Conservation (phyloP, 345 rosid genomes). For the Punica granatum region DNA sequence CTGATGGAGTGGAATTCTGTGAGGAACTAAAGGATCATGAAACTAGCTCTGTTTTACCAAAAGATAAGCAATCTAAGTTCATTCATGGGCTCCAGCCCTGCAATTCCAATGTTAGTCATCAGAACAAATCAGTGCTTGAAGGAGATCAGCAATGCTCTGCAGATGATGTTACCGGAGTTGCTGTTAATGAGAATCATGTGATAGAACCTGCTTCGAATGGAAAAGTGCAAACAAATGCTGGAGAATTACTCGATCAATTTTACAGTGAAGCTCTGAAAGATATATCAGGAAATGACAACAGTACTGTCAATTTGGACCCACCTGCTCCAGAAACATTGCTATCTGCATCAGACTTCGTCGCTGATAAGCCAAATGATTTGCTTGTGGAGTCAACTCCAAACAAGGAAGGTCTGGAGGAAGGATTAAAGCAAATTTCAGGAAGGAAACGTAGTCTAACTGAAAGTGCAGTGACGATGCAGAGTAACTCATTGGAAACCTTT, state of each 20-base stretch:
- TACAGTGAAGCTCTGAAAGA: constrained; percentile 23
- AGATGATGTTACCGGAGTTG: constrained; percentile 15
- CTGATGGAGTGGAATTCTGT: background rate
- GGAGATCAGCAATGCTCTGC: constrained; percentile 24
- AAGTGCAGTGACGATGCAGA: constrained; percentile 57
- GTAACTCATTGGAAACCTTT: constrained; percentile 63
- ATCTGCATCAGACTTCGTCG: constrained; percentile 38
- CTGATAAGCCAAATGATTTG: constrained; percentile 39
- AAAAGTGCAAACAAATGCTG: constrained; percentile 22
- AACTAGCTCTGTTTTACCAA: background rate
- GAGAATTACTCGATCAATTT: constrained; percentile 28
- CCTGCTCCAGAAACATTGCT: constrained; percentile 80
- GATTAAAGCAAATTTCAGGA: constrained; percentile 42
- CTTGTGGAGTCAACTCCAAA: constrained; percentile 55
- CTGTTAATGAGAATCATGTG: constrained; percentile 28
- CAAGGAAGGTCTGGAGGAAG: constrained; percentile 36
- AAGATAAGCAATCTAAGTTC: constrained; percentile 1
- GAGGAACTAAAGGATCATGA: constrained; percentile 4
- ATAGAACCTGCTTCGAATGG: constrained; percentile 30
- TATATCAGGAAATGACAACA: constrained; percentile 29
- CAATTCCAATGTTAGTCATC: constrained; percentile 22
- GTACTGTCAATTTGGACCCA: constrained; percentile 30
- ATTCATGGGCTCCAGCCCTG: constrained; percentile 22
- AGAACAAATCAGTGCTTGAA: constrained; percentile 15
- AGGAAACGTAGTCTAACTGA: constrained; percentile 71